Conservation (phyloP, 108 stramenopile genomes). For the Chaetoceros tenuissimus region DNA sequence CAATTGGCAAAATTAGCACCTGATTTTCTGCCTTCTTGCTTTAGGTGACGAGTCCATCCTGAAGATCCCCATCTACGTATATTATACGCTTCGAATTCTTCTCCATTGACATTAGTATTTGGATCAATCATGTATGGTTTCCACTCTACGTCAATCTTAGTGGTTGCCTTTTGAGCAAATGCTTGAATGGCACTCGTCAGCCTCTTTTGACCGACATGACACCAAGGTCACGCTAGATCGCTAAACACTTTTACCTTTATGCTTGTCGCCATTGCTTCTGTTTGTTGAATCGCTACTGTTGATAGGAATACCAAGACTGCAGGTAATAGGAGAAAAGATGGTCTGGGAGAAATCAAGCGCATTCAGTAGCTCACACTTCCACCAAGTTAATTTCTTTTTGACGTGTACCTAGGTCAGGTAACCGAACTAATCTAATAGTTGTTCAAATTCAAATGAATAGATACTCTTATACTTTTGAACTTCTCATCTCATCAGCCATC, state of each 20-base stretch:
- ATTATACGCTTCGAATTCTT: slow-evolving; percentile 61
- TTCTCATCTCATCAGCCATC: no score
- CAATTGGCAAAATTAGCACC: slow-evolving; percentile 63
- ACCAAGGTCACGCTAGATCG: slow-evolving; percentile 79
- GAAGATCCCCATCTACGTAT: slow-evolving; percentile 60
- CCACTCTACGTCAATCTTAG: slow-evolving; percentile 46
- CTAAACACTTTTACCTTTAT: slow-evolving; percentile 39
- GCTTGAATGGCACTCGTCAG: slow-evolving; percentile 41
- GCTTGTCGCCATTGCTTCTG: slow-evolving; percentile 4
- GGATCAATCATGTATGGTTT: slow-evolving; percentile 78
- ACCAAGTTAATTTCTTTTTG: no score
- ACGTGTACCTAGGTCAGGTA: no score
- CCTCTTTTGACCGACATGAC: slow-evolving; percentile 60
- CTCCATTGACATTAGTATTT: slow-evolving; percentile 41
- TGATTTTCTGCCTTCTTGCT: slow-evolving; percentile 41
- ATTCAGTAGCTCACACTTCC: no score
- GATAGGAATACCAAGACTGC: no score
- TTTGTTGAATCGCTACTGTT: no score
- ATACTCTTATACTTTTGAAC: no score
- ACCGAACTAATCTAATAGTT: no score
- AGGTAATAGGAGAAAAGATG: no score
- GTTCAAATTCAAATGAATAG: no score
- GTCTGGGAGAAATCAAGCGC: no score
- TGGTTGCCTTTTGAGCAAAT: slow-evolving; percentile 16
- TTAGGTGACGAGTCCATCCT: slow-evolving; percentile 50